These are phyloP conservation scores for Bassia scoparia DNA, from an alignment of 148 eudicot species.

Conservation along the genomic window DNA sequence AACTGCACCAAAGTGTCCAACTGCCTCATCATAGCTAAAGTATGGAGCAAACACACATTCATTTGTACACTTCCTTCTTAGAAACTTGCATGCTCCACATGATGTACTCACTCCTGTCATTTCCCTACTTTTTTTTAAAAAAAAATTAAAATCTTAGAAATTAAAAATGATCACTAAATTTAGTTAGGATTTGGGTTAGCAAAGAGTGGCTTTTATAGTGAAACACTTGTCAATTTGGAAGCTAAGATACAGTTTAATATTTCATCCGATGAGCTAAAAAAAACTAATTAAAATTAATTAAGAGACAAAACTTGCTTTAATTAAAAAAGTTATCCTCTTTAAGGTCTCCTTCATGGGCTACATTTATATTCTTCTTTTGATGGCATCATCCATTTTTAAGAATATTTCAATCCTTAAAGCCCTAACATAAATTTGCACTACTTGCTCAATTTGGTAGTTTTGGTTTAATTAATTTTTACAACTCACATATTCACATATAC, in stretches of 20 bases:
- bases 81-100: constrained; percentile 91
- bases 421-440: not conserved
- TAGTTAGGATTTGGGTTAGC: not conserved
- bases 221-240: constrained; percentile 7
- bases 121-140: constrained; percentile 16
- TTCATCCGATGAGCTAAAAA: not conserved
- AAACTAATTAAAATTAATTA: too few species aligned
- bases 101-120: constrained; percentile 80
- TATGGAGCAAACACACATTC: constrained; percentile 78
- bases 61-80: constrained; percentile 63
- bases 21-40: constrained; percentile 59
- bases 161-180: not conserved
- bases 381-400: constrained; percentile 29
- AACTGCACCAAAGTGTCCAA: constrained; percentile 58
- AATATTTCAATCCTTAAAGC: constrained; percentile 8
- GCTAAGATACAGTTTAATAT: not conserved
- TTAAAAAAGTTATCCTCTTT: constrained; percentile 42
- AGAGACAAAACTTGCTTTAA: constrained; percentile 28
- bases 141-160: not conserved
- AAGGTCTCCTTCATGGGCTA: constrained; percentile 74
- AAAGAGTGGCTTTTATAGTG: constrained; percentile 40
- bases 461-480: constrained; percentile 11
- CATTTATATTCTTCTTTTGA: constrained; percentile 48
- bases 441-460: constrained; percentile 29
- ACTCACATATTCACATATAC: not conserved